Percentiles rank a stretch among this genome's conserved stretches.
Evolutionary conservation across 306 rosid species (phyloP).

Genomic region (Betula pendula): DNA sequence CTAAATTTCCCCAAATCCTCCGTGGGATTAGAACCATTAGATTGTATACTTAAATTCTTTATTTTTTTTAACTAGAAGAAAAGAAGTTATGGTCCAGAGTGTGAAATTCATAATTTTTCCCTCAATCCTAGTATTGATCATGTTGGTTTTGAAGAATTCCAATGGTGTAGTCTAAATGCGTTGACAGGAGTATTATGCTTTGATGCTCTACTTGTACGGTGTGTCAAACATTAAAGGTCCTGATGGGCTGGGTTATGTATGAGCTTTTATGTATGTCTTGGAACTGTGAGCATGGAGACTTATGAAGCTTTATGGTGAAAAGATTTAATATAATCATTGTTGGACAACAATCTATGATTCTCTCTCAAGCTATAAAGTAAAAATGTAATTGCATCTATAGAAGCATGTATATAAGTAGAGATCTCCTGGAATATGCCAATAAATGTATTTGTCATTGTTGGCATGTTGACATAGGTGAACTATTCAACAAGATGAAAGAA

Average conservation of each 20-base stretch:
- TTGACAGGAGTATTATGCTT: neutral
- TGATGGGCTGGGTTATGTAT: neutral
- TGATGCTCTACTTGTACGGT: neutral
- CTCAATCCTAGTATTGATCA: neutral
- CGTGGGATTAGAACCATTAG: neutral
- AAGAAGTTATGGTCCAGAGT: neutral
- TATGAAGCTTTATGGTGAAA: neutral
- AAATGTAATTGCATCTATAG: neutral
- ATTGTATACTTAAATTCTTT: neutral
- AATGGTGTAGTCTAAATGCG: neutral
- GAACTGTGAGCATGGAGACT: neutral
- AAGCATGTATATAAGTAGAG: neutral
- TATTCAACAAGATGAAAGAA: neutral
- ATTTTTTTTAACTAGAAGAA: neutral
- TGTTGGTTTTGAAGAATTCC: neutral
- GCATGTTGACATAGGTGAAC: neutral
- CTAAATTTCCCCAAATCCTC: neutral
- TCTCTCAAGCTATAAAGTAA: neutral
- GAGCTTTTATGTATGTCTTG: neutral
- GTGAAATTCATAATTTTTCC: neutral
- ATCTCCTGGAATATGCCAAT: neutral
- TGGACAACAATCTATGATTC: neutral
- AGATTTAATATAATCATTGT: neutral
- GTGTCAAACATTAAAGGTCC: neutral
- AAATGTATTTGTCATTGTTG: neutral